Conservation (phyloP, 768 basidiomycete species). For the Lactarius hengduanensis region DNA sequence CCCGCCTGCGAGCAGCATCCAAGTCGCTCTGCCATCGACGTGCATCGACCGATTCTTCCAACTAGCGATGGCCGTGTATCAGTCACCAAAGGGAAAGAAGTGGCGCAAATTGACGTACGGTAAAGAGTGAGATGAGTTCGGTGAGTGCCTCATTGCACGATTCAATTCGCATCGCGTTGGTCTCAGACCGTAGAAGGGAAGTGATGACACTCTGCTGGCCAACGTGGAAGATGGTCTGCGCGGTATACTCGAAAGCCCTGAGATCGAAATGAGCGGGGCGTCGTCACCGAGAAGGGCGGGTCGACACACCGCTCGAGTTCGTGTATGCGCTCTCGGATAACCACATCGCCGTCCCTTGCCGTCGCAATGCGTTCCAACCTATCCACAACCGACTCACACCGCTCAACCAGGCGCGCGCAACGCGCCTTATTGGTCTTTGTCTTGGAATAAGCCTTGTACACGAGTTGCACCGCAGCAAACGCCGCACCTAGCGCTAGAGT, state of each 20-base stretch:
- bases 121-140: slow-evolving; percentile 26
- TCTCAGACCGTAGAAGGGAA: slow-evolving; percentile 25
- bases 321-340: slow-evolving; percentile 17
- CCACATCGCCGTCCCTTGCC: slow-evolving; percentile 10
- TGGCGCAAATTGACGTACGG: slow-evolving; percentile 9
- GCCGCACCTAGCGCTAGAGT: slow-evolving; percentile 22
- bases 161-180: slow-evolving; percentile 25
- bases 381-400: slow-evolving; percentile 26
- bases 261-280: background rate
- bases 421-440: slow-evolving; percentile 27
- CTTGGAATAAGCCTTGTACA: slow-evolving; percentile 27
- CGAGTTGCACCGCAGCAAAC: slow-evolving; percentile 28
- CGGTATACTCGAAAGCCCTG: slow-evolving; percentile 25
- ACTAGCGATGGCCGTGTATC: background rate
- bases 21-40: slow-evolving; percentile 22
- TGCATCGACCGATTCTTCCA: slow-evolving; percentile 24
- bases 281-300: background rate
- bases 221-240: slow-evolving; percentile 21
- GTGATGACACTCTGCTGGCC: slow-evolving; percentile 25
- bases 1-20: slow-evolving; percentile 22
- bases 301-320: slow-evolving; percentile 23
- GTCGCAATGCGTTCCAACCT: slow-evolving; percentile 21
- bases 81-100: background rate
- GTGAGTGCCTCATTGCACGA: slow-evolving; percentile 27
- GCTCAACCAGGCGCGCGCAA: slow-evolving; percentile 29